Base-by-base conservation (phyloP, 345 rosid species). In the Cardamine resedifolia region DNA sequence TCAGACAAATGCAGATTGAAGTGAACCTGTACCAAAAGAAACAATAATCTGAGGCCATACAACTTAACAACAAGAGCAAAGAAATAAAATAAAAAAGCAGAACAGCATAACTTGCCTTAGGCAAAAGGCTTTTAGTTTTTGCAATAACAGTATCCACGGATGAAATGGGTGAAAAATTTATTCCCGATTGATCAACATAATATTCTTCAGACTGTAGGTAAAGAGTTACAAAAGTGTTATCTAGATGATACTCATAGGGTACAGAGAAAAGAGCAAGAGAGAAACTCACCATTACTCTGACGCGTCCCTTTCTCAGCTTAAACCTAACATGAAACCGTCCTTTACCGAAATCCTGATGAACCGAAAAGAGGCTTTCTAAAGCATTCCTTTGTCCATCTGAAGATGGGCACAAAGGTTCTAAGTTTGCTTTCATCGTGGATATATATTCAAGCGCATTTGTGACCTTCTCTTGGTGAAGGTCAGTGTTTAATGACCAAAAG, bases 281-380 rank as follows among this genome's bases (percentile, higher is more conserved):
- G 61, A 36, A 36, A 69, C 71, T 36, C 71, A 90, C 98, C 98
- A 85, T 81, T 59, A 83, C 77, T 53, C 91, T 83, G 41, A 95
- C 85, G 1, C 97, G 90, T 43, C 98, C 98, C 81, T 95, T 95
- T 52, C 96, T 84, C 70, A 86, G 88, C 83, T 95, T 95, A 65
- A 90, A 79, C 49, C 91, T 83, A 57, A 81, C 87, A 76, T 83
- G 84, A 39, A 92, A 78, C 81, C 80, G 84, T 73, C 90, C 97
- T 71, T 70, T 83, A 66, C 86, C 81, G 12, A 77, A 74, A 70
- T 81, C 83, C 48, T 80, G 84, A 77, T 87, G 86, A 56, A 68
- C 72, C 74, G 65, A 74, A 60, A 86, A 78, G 52, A 84, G 43
- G 44, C 39, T 83, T 71, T 81, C 88, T 66, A 77, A 71, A 76